These are phyloP conservation scores for Suhomyces ambrosiae DNA, from an alignment of 1,139 yeast species.

Conservation along the genomic window DNA sequence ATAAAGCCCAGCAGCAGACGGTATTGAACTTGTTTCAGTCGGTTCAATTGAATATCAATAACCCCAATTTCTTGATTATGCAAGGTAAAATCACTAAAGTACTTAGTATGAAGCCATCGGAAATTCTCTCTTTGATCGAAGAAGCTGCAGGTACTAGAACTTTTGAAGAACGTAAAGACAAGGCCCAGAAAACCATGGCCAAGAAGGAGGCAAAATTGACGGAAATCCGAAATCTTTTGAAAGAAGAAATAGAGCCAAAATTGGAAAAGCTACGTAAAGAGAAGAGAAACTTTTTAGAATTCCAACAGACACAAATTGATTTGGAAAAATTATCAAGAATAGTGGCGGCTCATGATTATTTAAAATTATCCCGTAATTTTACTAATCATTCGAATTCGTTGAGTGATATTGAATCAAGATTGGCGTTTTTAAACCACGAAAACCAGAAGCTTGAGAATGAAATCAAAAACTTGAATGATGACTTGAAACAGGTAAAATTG, in stretches of 20 bases:
- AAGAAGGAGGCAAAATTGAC: constrained; percentile 84
- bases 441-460: constrained; percentile 55
- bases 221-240: constrained; percentile 71
- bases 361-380: constrained; percentile 43
- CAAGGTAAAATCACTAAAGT: constrained; percentile 98
- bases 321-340: constrained; percentile 74
- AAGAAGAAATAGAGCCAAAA: constrained; percentile 92
- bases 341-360: constrained; percentile 77
- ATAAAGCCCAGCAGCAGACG: constrained; percentile 92
- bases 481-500: constrained; percentile 55
- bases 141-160: constrained; percentile 98
- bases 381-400: constrained; percentile 43
- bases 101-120: constrained; percentile 91
- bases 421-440: constrained; percentile 38
- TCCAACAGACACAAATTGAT: constrained; percentile 80
- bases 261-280: constrained; percentile 79
- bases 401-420: constrained; percentile 35
- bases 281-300: constrained; percentile 81
- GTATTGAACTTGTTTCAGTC: constrained; percentile 90
- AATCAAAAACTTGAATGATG: constrained; percentile 60
- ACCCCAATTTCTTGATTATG: constrained; percentile 96
- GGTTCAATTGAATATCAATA: constrained; percentile 92
- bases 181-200: constrained; percentile 88
- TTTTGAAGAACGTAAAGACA: constrained; percentile 90
- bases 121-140: constrained; percentile 86